Evolutionary conservation across 176 grass and related monocot genomes (phyloP).

Genomic region (Ensete ventricosum): DNA sequence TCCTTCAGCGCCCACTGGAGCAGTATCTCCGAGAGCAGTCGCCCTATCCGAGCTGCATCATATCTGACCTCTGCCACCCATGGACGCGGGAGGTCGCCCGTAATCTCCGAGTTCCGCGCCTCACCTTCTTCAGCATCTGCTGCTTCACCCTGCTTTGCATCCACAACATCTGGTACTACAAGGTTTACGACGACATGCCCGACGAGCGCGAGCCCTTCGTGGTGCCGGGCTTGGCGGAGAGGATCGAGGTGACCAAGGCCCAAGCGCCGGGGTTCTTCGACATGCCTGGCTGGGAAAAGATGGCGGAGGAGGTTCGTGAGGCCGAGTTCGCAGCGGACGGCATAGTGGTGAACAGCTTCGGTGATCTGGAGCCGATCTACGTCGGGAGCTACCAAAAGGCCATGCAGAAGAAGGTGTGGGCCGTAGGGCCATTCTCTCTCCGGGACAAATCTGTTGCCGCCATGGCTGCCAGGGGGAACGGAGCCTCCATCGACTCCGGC

Average conservation of each 20-base stretch:
- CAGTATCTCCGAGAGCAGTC: slow-evolving; percentile 1
- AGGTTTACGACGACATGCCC: slow-evolving; percentile 22
- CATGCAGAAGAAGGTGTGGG: slow-evolving; percentile 40
- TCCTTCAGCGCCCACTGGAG: slow-evolving; percentile 32
- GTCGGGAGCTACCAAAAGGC: slow-evolving; percentile 17
- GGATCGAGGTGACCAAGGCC: slow-evolving; percentile 26
- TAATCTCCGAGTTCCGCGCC: slow-evolving; percentile 25
- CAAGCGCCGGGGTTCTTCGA: slow-evolving; percentile 27
- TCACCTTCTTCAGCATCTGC: slow-evolving; percentile 39
- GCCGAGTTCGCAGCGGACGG: slow-evolving; percentile 45
- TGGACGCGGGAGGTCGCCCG: slow-evolving; percentile 37
- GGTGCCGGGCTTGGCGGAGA: slow-evolving; percentile 29
- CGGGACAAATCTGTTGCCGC: slow-evolving; percentile 20
- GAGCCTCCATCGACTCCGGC: neutral
- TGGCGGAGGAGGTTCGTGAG: slow-evolving; percentile 5
- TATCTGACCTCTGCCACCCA: slow-evolving; percentile 41
- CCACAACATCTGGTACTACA: slow-evolving; percentile 28
- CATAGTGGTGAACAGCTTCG: slow-evolving; percentile 55
- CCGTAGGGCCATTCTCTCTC: slow-evolving; percentile 40
- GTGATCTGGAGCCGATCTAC: slow-evolving; percentile 34
- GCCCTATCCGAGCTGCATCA: slow-evolving; percentile 28
- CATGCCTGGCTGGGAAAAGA: neutral
- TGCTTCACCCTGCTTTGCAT: slow-evolving; percentile 37
- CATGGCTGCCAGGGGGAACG: neutral
- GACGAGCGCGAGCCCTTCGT: slow-evolving; percentile 27